Evolutionary conservation across 2,329 filamentous ascomycete genomes (phyloP), one percentile per base, ranked within the genome.

Genomic region (Nemania bipapillata): DNA sequence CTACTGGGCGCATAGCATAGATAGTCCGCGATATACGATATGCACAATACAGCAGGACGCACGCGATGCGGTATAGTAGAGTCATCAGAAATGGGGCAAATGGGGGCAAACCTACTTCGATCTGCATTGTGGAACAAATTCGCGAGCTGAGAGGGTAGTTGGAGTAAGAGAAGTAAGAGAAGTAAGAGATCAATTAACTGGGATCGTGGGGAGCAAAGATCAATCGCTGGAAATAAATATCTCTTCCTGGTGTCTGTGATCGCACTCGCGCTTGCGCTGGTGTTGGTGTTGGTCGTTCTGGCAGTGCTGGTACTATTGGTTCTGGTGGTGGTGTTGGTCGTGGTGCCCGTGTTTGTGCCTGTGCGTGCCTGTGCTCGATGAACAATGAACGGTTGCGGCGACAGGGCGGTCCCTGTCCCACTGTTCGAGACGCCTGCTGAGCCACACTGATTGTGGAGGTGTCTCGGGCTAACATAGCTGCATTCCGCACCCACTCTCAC

Each of bases 81-180:
- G 40, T 22, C 47, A 50, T 50, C 22, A 26, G 22, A 20, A 26
- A 50, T 50, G 47, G 7, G 53, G 20, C 22, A n/a, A 45, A 63
- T 28, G 35, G 57, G 2, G 55, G 2, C 32, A 24, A n/a, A 73
- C 74, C 68, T 67, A 77, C 76, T 49, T 77, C 75, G 68, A 77
- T 71, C 65, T 74, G 72, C 76, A 78, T 78, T 12, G 57, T 7
- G 53, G 53, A 56, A 24, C 15, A 35, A 24, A 42, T 59, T 55
- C 20, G 32, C 12, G 30, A 45, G 40, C 49, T 30, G 37, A 17
- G 26, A 11, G 12, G 26, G 32, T n/a, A 17, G 30, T 12, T 32
- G 26, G 2, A n/a, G n/a, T n/a, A n/a, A n/a, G n/a, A n/a, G n/a
- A n/a, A n/a, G n/a, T n/a, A n/a, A n/a, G n/a, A 26, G 35, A 22